Conservation (phyloP, 345 rosid species). For the Eucalyptus camaldulensis region DNA sequence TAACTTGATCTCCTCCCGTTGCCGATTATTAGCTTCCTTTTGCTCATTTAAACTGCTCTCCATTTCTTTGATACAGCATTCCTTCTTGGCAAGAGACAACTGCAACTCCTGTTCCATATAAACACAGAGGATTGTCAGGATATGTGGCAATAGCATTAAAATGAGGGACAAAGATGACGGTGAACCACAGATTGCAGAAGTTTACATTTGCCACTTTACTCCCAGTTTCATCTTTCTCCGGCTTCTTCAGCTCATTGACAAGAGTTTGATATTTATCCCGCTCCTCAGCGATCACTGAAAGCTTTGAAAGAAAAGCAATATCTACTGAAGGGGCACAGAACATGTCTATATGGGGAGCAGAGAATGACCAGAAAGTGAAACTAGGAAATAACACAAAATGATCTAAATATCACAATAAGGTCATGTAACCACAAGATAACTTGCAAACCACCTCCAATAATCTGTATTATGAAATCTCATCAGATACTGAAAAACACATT, state of each 20-base stretch:
- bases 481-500: not conserved
- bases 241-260: constrained; percentile 39
- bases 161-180: not conserved
- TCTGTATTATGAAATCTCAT: not conserved
- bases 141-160: not conserved
- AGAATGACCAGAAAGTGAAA: not conserved
- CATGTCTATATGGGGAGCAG: not conserved
- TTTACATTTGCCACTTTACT: constrained; percentile 21
- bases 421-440: not conserved
- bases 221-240: constrained; percentile 38
- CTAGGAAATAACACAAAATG: not conserved
- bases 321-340: not conserved
- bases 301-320: constrained; percentile 26
- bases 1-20: constrained; percentile 54
- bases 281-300: constrained; percentile 56
- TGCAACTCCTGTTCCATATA: constrained; percentile 49
- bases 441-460: not conserved
- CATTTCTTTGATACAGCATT: constrained; percentile 50
- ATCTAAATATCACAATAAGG: not conserved
- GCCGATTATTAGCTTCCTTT: constrained; percentile 45
- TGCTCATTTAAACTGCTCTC: constrained; percentile 48
- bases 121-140: not conserved
- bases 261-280: constrained; percentile 53
- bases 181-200: constrained; percentile 34
- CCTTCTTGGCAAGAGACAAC: constrained; percentile 63